Evolutionary conservation across 2,329 filamentous ascomycete genomes (phyloP).

Genomic region (Calonectria leucothoes): DNA sequence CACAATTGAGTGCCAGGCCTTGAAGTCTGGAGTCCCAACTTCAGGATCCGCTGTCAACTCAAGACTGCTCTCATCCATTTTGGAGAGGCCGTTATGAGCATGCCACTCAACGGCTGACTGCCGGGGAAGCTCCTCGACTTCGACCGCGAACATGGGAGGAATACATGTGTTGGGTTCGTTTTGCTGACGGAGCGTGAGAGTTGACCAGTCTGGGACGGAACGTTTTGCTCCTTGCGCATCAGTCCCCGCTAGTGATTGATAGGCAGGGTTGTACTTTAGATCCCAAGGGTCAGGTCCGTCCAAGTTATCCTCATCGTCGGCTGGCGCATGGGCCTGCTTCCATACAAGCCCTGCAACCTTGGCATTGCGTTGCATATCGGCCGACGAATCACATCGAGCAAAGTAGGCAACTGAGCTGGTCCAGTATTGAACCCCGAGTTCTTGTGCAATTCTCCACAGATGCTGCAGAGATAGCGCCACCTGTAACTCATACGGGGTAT

Average conservation of each 20-base stretch:
- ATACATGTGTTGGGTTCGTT: constrained; percentile 50
- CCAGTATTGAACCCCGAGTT: constrained; percentile 81
- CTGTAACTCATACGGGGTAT: constrained; percentile 64
- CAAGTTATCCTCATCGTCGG: constrained; percentile 60
- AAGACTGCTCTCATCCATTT: constrained; percentile 42
- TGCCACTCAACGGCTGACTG: constrained; percentile 87
- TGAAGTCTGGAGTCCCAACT: constrained; percentile 38
- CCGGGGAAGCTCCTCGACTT: constrained; percentile 82
- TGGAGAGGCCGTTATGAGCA: constrained; percentile 69
- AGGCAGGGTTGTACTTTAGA: constrained; percentile 66
- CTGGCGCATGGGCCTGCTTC: constrained; percentile 55
- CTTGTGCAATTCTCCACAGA: constrained; percentile 83
- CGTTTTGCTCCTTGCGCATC: constrained; percentile 39
- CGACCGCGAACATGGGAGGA: constrained; percentile 79
- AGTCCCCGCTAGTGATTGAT: constrained; percentile 53
- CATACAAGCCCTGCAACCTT: constrained; percentile 60
- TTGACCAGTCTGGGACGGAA: constrained; percentile 63
- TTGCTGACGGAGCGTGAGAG: constrained; percentile 52
- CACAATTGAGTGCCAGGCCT: constrained; percentile 44
- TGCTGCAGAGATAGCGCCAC: constrained; percentile 85
- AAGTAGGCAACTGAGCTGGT: constrained; percentile 81
- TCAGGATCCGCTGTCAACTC: constrained; percentile 38
- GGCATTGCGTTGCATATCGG: constrained; percentile 50
- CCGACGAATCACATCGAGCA: constrained; percentile 50
- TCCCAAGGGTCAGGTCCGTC: constrained; percentile 76